A percentile compares a stretch with the other conserved stretches of the same genome.
Evolutionary conservation across 768 basidiomycete genomes (phyloP).

Genomic region (Saitozyma sp.): DNA sequence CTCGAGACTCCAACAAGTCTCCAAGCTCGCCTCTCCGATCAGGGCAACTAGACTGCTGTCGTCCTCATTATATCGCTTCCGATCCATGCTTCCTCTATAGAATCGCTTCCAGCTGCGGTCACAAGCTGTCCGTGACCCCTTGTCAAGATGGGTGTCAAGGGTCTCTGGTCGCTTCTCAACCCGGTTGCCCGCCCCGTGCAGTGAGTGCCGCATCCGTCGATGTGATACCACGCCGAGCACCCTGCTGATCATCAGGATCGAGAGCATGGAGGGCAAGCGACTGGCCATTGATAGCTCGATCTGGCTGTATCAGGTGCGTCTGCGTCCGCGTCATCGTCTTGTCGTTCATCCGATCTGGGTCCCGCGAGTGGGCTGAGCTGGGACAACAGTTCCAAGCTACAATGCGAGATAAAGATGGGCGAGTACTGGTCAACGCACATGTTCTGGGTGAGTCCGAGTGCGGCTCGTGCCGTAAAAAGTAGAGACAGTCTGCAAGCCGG

Average conservation of each 20-base stretch:
- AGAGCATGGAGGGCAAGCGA: constrained; percentile 89
- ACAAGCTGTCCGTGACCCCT: too few relatives aligned
- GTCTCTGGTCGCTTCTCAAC: constrained; percentile 84
- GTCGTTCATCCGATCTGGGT: neutral
- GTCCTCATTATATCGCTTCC: too few relatives aligned
- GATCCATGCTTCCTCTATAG: too few relatives aligned
- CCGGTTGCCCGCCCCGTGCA: constrained; percentile 94
- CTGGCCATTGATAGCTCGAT: constrained; percentile 99
- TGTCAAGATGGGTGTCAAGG: constrained; percentile 85
- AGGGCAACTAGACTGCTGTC: too few relatives aligned
- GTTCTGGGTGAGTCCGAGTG: constrained; percentile 66
- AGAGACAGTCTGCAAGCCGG: neutral
- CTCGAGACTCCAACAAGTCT: too few relatives aligned
- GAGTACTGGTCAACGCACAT: constrained; percentile 86
- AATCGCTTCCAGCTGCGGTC: too few relatives aligned
- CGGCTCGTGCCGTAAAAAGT: neutral
- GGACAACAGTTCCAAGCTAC: constrained; percentile 82
- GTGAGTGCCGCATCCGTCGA: constrained; percentile 56
- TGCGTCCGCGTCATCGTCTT: neutral
- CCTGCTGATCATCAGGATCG: constrained; percentile 62
- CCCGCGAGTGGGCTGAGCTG: neutral
- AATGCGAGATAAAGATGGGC: constrained; percentile 96
- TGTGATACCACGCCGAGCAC: neutral
- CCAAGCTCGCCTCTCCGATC: too few relatives aligned
- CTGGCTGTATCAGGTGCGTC: constrained; percentile 83